These are phyloP conservation scores for Cercospora beticola DNA, from an alignment of 2,329 filamentous ascomycete species.

Conservation along the genomic window DNA sequence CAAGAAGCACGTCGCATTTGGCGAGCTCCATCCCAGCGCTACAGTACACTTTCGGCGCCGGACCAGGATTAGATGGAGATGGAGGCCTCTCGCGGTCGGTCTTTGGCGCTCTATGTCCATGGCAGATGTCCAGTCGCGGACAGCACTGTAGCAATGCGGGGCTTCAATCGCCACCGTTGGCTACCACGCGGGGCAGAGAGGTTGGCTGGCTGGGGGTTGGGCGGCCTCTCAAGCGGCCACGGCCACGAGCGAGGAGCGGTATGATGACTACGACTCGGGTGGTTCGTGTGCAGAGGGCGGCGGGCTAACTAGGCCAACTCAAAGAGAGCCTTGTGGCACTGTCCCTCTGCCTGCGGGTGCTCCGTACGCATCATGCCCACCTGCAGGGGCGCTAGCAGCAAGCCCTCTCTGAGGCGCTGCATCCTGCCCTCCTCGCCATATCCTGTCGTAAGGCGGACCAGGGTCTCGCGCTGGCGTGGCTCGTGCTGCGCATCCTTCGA, in stretches of 20 bases:
- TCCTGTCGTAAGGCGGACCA: conserved; percentile 14
- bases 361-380: conserved; percentile 17
- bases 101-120: neutral
- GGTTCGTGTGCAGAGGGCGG: neutral
- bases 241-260: neutral
- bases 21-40: conserved; percentile 12
- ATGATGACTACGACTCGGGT: neutral
- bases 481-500: conserved; percentile 32
- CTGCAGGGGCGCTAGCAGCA: conserved; percentile 23
- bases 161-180: neutral
- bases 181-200: neutral
- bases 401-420: conserved; percentile 23
- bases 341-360: conserved; percentile 18
- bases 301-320: conserved; percentile 1
- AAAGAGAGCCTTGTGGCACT: conserved; percentile 15
- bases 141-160: no score
- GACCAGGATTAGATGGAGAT: conserved; percentile 4
- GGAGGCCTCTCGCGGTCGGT: neutral
- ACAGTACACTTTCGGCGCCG: conserved; percentile 16
- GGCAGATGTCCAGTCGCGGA: neutral
- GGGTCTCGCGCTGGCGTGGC: conserved; percentile 21
- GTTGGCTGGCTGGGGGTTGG: no score
- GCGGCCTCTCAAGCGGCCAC: neutral
- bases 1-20: neutral
- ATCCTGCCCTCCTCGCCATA: conserved; percentile 20